These are phyloP conservation scores for Botrytis squamosa DNA, from an alignment of 2,329 filamentous ascomycete genomes.

Conservation along the genomic window DNA sequence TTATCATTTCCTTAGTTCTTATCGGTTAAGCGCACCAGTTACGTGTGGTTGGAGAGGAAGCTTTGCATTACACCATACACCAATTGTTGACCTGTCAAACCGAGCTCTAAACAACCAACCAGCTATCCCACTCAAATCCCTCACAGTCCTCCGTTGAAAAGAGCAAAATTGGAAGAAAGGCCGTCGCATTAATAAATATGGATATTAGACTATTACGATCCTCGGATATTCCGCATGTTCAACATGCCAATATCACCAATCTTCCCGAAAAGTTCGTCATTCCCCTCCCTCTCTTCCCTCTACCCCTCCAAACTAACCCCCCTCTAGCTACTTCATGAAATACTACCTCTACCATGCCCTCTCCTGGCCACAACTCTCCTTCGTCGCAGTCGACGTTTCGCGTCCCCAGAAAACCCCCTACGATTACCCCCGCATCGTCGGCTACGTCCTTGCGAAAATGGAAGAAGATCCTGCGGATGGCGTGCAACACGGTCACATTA, in stretches of 20 bases:
- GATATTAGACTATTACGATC: slow-evolving; percentile 85
- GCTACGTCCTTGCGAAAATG: slow-evolving; percentile 99
- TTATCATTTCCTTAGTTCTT: slow-evolving; percentile 1
- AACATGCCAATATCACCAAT: slow-evolving; percentile 98
- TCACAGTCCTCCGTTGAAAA: not conserved
- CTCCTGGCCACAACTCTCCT: slow-evolving; percentile 96
- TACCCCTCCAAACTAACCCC: not conserved
- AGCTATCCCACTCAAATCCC: not conserved
- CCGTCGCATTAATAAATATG: slow-evolving; percentile 53
- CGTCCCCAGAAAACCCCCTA: slow-evolving; percentile 74
- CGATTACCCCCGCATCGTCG: slow-evolving; percentile 95
- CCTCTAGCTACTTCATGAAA: slow-evolving; percentile 83
- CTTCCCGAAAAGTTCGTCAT: slow-evolving; percentile 76
- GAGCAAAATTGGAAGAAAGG: not conserved
- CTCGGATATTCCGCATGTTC: slow-evolving; percentile 85
- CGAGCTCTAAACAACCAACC: not conserved
- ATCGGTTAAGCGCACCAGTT: not conserved
- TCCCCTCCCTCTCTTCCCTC: not conserved
- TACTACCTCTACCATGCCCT: slow-evolving; percentile 99
- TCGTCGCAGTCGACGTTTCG: slow-evolving; percentile 90
- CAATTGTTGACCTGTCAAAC: not conserved
- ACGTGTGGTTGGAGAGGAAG: not conserved
- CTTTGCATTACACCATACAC: not conserved
- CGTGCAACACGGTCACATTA: slow-evolving; percentile 93
- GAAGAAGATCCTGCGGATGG: slow-evolving; percentile 95